Conservation (phyloP, 2,329 filamentous ascomycete species). For the Juglanconis sp. region DNA sequence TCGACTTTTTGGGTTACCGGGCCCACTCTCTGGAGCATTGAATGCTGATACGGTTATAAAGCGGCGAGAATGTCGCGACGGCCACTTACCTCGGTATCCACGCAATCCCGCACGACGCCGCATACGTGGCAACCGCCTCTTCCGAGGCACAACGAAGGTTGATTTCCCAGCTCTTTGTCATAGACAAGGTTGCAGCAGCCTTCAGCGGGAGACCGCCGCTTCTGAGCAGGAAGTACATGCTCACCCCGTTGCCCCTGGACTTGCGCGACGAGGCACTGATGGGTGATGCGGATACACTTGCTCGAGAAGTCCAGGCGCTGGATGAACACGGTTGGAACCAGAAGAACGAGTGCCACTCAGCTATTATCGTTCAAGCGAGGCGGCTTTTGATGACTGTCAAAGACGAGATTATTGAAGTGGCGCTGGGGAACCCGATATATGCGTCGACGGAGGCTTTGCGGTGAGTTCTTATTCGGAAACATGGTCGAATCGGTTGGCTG, state of each 20-base stretch:
- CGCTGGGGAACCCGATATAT: conserved; percentile 38
- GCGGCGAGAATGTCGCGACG: conserved; percentile 35
- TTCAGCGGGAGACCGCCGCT: conserved; percentile 55
- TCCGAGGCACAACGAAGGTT: conserved; percentile 35
- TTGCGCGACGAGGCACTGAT: conserved; percentile 48
- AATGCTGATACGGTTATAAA: conserved; percentile 15
- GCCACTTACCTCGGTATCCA: conserved; percentile 36
- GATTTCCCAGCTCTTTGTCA: conserved; percentile 34
- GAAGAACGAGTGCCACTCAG: conserved; percentile 37
- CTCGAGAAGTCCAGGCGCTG: conserved; percentile 34
- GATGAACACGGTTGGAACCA: conserved; percentile 53
- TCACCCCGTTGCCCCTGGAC: conserved; percentile 52
- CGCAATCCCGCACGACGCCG: conserved; percentile 21
- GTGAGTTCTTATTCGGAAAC: conserved; percentile 20
- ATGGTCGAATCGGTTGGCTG: not conserved
- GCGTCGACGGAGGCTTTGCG: conserved; percentile 34
- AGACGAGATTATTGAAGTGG: conserved; percentile 59
- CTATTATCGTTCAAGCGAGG: conserved; percentile 45
- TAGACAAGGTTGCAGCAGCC: conserved; percentile 49
- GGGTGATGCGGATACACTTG: conserved; percentile 38
- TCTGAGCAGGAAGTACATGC: conserved; percentile 50
- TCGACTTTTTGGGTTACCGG: not conserved
- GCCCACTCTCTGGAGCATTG: not conserved
- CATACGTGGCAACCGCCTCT: conserved; percentile 31
- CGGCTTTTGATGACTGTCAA: conserved; percentile 46